These are phyloP conservation scores for Colletotrichum melonis DNA, from an alignment of 2,329 filamentous ascomycete species.

Conservation along the genomic window DNA sequence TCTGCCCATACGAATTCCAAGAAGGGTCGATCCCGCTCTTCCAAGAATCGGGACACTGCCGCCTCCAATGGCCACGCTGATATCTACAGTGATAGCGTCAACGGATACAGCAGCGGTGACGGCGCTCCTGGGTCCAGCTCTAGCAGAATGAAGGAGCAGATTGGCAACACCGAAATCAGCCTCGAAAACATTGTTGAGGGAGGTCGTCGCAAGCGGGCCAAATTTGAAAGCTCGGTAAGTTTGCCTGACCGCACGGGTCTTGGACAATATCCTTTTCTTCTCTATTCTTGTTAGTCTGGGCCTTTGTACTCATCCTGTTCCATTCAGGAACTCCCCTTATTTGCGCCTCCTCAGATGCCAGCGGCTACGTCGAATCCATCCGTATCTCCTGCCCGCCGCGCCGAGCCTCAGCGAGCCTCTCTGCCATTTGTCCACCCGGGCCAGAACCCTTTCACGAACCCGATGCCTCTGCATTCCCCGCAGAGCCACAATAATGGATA, in stretches of 20 bases:
- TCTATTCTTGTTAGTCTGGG: not conserved
- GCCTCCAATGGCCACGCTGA: slow-evolving; percentile 64
- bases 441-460: slow-evolving; percentile 84
- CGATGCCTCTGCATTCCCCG: slow-evolving; percentile 83
- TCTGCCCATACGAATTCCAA: slow-evolving; percentile 74
- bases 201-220: slow-evolving; percentile 92
- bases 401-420: slow-evolving; percentile 76
- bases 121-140: slow-evolving; percentile 81
- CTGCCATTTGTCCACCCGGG: slow-evolving; percentile 81
- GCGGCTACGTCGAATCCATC: slow-evolving; percentile 97
- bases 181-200: slow-evolving; percentile 98
- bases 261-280: slow-evolving; percentile 3
- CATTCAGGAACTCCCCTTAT: slow-evolving; percentile 90
- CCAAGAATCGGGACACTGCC: slow-evolving; percentile 71
- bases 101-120: slow-evolving; percentile 89
- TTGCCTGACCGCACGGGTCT: slow-evolving; percentile 49
- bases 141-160: slow-evolving; percentile 83
- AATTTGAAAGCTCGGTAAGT: slow-evolving; percentile 97
- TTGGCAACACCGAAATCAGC: slow-evolving; percentile 96
- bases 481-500: slow-evolving; percentile 75
- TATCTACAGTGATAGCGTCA: slow-evolving; percentile 70
- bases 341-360: slow-evolving; percentile 93
- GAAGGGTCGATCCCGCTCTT: slow-evolving; percentile 75
- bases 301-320: slow-evolving; percentile 43
- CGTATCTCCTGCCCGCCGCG: slow-evolving; percentile 87